Percentiles rank a stretch among this genome's conserved stretches.
These are phyloP conservation scores for Penicillium freii DNA, from an alignment of 2,329 filamentous ascomycete species.

Conservation along the genomic window DNA sequence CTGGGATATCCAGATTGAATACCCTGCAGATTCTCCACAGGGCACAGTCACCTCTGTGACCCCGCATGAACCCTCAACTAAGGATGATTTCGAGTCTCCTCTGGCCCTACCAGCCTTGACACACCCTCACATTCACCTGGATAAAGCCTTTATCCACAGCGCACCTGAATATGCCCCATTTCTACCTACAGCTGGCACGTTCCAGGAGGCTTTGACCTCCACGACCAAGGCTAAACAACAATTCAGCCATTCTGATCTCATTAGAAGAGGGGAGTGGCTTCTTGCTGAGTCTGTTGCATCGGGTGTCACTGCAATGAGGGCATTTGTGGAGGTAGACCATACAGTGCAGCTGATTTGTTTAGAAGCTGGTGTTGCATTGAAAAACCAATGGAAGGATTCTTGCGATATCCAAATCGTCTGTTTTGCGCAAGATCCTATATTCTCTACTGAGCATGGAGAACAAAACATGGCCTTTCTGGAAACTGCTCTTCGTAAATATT, in stretches of 20 bases:
- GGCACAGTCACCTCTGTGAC: constrained; percentile 30
- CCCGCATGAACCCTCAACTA: constrained; percentile 17
- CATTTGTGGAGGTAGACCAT: constrained; percentile 69
- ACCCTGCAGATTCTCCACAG: constrained; percentile 6
- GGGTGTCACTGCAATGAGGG: constrained; percentile 67
- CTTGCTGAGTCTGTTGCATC: constrained; percentile 63
- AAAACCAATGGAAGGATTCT: constrained; percentile 51
- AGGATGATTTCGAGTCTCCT: constrained; percentile 14
- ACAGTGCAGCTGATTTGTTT: constrained; percentile 59
- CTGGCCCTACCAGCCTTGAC: constrained; percentile 58
- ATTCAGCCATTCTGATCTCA: constrained; percentile 63
- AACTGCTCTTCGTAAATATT: constrained; percentile 40
- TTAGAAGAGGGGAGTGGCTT: constrained; percentile 62
- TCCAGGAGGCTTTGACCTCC: constrained; percentile 62
- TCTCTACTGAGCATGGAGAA: constrained; percentile 54
- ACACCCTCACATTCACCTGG: constrained; percentile 71
- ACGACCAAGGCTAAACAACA: constrained; percentile 61
- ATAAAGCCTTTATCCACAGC: constrained; percentile 49
- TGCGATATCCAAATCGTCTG: constrained; percentile 66
- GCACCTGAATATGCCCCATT: constrained; percentile 55
- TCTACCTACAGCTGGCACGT: constrained; percentile 58
- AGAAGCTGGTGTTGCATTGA: constrained; percentile 57
- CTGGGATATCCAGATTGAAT: constrained; percentile 35
- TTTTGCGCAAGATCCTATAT: constrained; percentile 69
- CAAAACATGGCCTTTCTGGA: constrained; percentile 54